phyloP scores from a whole-genome alignment of 192 early-diverging fungal species.

The Linnemannia zychae region DNA sequence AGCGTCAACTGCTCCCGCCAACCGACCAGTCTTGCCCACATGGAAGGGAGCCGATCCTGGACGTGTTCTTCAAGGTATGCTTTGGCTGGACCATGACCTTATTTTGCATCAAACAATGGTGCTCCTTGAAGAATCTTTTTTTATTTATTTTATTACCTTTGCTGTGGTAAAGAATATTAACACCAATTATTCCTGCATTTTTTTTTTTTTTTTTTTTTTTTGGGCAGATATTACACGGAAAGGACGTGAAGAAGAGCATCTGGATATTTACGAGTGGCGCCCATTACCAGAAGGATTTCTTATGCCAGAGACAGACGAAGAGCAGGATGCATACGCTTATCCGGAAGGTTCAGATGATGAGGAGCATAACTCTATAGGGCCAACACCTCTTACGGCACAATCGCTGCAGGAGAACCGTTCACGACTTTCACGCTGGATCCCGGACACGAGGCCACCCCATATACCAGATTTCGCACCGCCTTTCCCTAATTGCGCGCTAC shows the following conservation, averaged over 20 bases:
- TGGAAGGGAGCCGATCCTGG: constrained; percentile 67
- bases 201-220: background rate
- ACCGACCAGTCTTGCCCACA: constrained; percentile 41
- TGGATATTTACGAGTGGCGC: constrained; percentile 51
- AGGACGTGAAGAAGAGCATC: constrained; percentile 26
- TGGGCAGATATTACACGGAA: constrained; percentile 37
- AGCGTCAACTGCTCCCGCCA: constrained; percentile 3
- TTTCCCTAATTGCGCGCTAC: constrained; percentile 33
- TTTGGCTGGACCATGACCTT: background rate
- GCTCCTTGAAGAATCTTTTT: background rate
- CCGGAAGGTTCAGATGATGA: constrained; percentile 36
- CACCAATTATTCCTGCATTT: background rate
- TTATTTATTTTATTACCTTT: background rate
- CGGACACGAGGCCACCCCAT: constrained; percentile 28
- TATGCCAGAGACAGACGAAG: constrained; percentile 41
- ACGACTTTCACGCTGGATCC: constrained; percentile 29
- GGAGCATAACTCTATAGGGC: background rate
- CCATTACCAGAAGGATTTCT: constrained; percentile 48
- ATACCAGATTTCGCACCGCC: constrained; percentile 57
- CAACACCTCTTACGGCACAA: background rate
- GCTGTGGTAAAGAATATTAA: background rate
- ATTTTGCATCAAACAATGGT: background rate
- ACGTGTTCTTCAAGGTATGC: constrained; percentile 58
- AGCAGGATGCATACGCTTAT: constrained; percentile 49
- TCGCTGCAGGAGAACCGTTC: background rate